Evolutionary conservation across 805 yeast genomes (phyloP).

Genomic region (Torulaspora delbrueckii): DNA sequence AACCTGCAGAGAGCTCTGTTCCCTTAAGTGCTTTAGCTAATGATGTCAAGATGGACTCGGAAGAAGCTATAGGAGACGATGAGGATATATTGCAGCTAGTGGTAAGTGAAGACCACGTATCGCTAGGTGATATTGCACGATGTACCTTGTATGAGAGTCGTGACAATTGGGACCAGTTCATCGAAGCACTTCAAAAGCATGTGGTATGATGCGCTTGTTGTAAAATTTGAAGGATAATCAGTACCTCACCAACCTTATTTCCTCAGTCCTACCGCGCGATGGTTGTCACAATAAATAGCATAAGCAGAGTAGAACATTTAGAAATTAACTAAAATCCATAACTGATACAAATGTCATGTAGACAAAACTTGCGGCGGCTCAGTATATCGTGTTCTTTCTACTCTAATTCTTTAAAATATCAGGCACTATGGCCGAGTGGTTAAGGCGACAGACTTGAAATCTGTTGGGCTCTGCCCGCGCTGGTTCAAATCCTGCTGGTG

Average conservation of each 20-base stretch:
- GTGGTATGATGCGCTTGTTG: background rate
- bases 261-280: too few relatives aligned
- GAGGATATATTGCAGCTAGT: conserved; percentile 16
- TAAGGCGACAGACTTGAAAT: conserved; percentile 47
- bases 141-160: conserved; percentile 26
- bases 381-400: too few relatives aligned
- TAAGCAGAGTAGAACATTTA: too few relatives aligned
- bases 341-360: too few relatives aligned
- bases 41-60: conserved; percentile 20
- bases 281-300: too few relatives aligned
- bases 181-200: conserved; percentile 13
- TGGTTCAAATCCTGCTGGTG: conserved; percentile 47
- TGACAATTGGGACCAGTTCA: conserved; percentile 24
- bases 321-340: too few relatives aligned
- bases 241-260: too few relatives aligned
- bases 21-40: background rate
- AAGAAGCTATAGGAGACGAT: conserved; percentile 6
- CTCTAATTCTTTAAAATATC: background rate
- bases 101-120: conserved; percentile 31
- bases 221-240: too few relatives aligned
- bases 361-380: too few relatives aligned
- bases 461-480: conserved; percentile 48
- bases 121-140: conserved; percentile 15
- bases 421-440: conserved; percentile 46
- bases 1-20: background rate